phyloP scores from a whole-genome alignment of 140 eudicot genomes.

The Ambrosia hybrid region DNA sequence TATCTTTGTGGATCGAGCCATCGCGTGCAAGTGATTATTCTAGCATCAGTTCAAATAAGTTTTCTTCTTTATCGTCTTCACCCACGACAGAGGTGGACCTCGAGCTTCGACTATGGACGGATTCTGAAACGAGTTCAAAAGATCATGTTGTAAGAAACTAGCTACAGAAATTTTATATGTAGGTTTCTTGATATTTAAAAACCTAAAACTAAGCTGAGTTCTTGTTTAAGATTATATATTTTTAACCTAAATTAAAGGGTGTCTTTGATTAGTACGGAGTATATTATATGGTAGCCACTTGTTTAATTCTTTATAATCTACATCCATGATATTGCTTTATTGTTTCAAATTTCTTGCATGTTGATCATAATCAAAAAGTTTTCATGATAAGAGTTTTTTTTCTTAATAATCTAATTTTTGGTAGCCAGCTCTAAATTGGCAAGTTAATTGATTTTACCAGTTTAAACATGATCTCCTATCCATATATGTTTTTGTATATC shows the following conservation, averaged over 20 bases:
- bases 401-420: too few species aligned
- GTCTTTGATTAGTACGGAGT: neutral
- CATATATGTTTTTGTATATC: too few species aligned
- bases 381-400: conserved; percentile 5
- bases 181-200: conserved; percentile 9
- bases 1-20: conserved; percentile 18
- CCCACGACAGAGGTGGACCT: too few species aligned
- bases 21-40: conserved; percentile 8
- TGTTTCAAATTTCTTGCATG: neutral
- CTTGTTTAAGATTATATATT: conserved; percentile 1
- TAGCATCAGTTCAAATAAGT: neutral
- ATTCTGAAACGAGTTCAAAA: neutral
- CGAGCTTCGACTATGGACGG: too few species aligned
- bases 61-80: neutral
- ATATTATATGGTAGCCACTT: neutral
- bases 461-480: too few species aligned
- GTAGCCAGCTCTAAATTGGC: too few species aligned
- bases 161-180: neutral
- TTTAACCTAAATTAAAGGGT: conserved; percentile 16
- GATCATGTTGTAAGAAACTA: conserved; percentile 17
- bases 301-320: conserved; percentile 3
- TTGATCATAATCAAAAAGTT: neutral
- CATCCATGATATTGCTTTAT: neutral
- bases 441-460: too few species aligned
- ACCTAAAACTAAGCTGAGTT: neutral